Base-by-base conservation (phyloP, 805 yeast genomes). In the Candida vartiovaarae region DNA sequence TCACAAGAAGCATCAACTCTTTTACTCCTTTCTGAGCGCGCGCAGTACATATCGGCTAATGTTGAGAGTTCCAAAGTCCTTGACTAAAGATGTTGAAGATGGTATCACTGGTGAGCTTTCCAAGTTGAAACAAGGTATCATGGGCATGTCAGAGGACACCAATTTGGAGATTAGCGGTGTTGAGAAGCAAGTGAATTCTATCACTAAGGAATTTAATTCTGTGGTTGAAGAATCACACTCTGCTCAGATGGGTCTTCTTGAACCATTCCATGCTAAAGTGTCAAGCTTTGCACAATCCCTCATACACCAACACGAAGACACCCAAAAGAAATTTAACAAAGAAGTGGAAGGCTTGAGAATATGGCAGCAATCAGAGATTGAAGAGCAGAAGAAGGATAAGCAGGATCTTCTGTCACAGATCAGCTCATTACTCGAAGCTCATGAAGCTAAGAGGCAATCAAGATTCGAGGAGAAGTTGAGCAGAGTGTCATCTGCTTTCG, bases 61-160 rank as follows among this genome's bases (percentile, higher is more conserved):
- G 49, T 61, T 7, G 53, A 46, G 8, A 40, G 43, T 5, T 46
- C 55, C 29, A 53, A 53, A 52, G 5, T 26, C 39, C 1, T 32
- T 52, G 3, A 51, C 55, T 36, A 9, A 34, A 6, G 38, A 49
- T 6, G 41, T 60, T 3, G 40, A 43, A 3, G 41, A 52, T 1
- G 50, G 47, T 7, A 50, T 63, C 4, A 20, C 27, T 11, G 29
- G 35, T 32, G 41, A 38, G 24, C 31, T 38, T 5, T 31, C 28
- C 11, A 15, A 25, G 27, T 32, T 38, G 26, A 38, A 27, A 15
- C 8, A 11, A 8, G 41, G 29, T n/a, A 31, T 38, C 20, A n/a
- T 38, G 30, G 10, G n/a, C 9, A 38, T 38, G 41, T 9, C 41
- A 25, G 34, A 15, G 8, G 41, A 38, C 32, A 38, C 32, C 10